Base-by-base conservation (phyloP, 208 protist genomes). In the Leishmania guyanensis region DNA sequence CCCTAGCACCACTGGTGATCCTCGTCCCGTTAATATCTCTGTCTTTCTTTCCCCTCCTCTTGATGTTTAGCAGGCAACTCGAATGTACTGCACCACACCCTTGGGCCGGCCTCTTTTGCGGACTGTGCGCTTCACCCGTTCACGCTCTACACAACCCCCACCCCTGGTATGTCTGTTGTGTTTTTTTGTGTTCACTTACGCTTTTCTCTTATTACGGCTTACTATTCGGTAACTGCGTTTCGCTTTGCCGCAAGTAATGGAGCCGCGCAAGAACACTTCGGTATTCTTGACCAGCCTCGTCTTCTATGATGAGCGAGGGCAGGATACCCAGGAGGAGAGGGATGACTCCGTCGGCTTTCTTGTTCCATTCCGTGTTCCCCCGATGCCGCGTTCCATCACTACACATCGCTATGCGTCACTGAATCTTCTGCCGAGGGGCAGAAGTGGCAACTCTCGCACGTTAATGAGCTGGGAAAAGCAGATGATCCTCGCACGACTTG, bases 381-480 rank as follows among this genome's bases (percentile, higher is more conserved):
- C 90, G 12, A 78, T 89, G 70, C 82, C 86, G 8, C 80, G 72
- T 4, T 51, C 75, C 0, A 74, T 78, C 36, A 69, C 79, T 20
- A 81, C 81, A 53, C 77, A 78, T 16, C 84, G 76, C 46, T 90
- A 89, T 58, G 89, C 88, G 71, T 89, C 90, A 0, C 56, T 82
- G 14, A 72, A 81, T 58, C 43, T 58, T 56, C 48, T 82, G 12
- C 58, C 78, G 0, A 60, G 78, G 50, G 68, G 78, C 68, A 73
- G 58, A 53, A 83, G 84, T 17, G 53, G 22, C 46, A 77, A 69
- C n/a, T 51, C 74, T 1, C 79, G 84, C 29, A 66, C 83, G 36
- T 78, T 96, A 58, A 86, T 43, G 22, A 85, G 93, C 43, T 95
- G 89, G 89, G 93, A 97, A 79, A 89, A 86, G 74, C 88, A 91